Percentiles rank a stretch among this genome's conserved stretches.
Conservation (phyloP, 1,139 yeast genomes). For the Saccharomyces hybrid region DNA sequence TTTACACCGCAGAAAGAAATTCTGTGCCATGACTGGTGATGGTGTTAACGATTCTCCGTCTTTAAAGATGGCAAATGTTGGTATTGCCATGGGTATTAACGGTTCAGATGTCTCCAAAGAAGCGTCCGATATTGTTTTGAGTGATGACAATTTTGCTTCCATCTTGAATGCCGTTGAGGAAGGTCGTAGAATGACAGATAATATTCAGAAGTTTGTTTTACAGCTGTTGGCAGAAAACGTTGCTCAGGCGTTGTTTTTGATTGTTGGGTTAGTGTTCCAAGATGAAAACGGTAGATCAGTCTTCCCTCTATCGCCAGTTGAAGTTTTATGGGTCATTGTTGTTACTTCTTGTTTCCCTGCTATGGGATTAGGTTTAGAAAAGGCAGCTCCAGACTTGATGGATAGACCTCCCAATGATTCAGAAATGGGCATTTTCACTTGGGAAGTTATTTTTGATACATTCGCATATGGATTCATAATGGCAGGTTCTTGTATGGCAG, state of each 20-base stretch:
- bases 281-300: conserved; percentile 62
- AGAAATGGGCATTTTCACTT: conserved; percentile 72
- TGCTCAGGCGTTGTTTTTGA: conserved; percentile 77
- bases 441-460: conserved; percentile 63
- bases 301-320: conserved; percentile 93
- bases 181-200: conserved; percentile 92
- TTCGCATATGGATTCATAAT: conserved; percentile 64
- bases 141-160: conserved; percentile 94
- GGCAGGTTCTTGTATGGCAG: conserved; percentile 64
- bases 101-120: conserved; percentile 99
- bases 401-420: conserved; percentile 87
- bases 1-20: conserved; percentile 82
- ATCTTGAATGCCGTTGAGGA: conserved; percentile 89
- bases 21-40: conserved; percentile 99
- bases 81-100: conserved; percentile 93
- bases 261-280: conserved; percentile 64
- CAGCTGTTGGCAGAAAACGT: conserved; percentile 93
- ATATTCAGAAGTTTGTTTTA: conserved; percentile 86
- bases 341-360: conserved; percentile 99
- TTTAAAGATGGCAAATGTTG: conserved; percentile 89
- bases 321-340: conserved; percentile 93
- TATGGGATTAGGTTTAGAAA: conserved; percentile 93
- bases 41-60: conserved; percentile 99
- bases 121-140: conserved; percentile 95
- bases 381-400: conserved; percentile 93